phyloP scores from a whole-genome alignment of 371 early-diverging fungal species.

The Mucor racemosus region DNA sequence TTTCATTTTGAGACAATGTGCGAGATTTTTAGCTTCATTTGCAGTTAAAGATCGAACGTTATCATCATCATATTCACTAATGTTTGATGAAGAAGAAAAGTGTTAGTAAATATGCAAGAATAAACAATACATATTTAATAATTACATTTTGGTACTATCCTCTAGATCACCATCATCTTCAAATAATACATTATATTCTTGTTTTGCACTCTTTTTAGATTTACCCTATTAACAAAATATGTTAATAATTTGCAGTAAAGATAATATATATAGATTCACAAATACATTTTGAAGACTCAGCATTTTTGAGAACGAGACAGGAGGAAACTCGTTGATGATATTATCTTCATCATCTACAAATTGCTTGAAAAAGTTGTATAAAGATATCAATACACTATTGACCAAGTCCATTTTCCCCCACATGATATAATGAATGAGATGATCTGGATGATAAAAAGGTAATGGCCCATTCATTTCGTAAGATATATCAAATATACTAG shows the following conservation, averaged over 20 bases:
- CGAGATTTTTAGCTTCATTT: slow-evolving; percentile 34
- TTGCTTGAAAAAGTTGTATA: slow-evolving; percentile 55
- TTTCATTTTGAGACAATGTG: slow-evolving; percentile 45
- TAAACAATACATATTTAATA: not conserved
- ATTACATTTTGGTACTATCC: not conserved
- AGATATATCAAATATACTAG: slow-evolving; percentile 61
- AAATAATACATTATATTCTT: slow-evolving; percentile 40
- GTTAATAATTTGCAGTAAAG: not conserved
- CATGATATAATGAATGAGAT: slow-evolving; percentile 74
- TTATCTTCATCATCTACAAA: slow-evolving; percentile 53
- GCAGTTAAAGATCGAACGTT: slow-evolving; percentile 43
- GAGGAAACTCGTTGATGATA: slow-evolving; percentile 49
- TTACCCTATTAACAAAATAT: slow-evolving; percentile 5
- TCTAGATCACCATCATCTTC: slow-evolving; percentile 33
- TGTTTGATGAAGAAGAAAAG: not conserved
- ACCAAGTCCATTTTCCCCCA: slow-evolving; percentile 82
- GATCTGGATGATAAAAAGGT: slow-evolving; percentile 80
- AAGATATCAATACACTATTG: slow-evolving; percentile 57
- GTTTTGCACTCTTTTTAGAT: slow-evolving; percentile 2
- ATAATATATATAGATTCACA: not conserved
- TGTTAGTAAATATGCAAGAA: not conserved
- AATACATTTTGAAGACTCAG: slow-evolving; percentile 57
- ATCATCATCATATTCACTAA: slow-evolving; percentile 21
- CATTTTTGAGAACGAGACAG: slow-evolving; percentile 56
- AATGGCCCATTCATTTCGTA: slow-evolving; percentile 64